Evolutionary conservation across 2,329 filamentous ascomycete genomes (phyloP).

Genomic region (Aspergillus carbonarius): DNA sequence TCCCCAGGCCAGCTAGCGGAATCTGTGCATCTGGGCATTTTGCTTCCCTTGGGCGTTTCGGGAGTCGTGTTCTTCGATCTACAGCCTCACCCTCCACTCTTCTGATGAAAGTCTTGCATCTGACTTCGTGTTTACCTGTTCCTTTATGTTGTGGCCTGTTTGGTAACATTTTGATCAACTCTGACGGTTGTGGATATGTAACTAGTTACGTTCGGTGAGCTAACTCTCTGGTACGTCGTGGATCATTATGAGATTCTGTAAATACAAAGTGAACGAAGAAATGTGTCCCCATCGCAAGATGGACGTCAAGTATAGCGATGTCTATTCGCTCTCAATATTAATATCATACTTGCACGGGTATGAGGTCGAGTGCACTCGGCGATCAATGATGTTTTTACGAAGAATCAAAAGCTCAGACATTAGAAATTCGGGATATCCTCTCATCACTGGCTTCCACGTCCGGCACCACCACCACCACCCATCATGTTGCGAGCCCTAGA

Average conservation of each 20-base stretch:
- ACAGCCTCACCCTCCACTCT: conserved; percentile 28
- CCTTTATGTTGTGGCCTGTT: not conserved
- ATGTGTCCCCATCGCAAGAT: not conserved
- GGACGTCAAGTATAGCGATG: not conserved
- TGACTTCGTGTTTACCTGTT: conserved; percentile 14
- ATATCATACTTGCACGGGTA: conserved; percentile 1
- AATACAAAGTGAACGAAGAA: conserved; percentile 2
- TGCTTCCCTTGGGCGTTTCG: conserved; percentile 3
- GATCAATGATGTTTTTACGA: conserved; percentile 2
- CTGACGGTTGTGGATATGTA: not conserved
- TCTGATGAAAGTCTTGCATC: conserved; percentile 28
- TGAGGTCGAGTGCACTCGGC: not conserved
- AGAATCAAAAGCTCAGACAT: conserved; percentile 2
- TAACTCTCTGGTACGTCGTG: not conserved
- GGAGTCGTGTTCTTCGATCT: conserved; percentile 5
- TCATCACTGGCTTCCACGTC: conserved; percentile 30
- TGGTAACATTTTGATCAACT: not conserved
- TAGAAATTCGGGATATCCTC: conserved; percentile 2
- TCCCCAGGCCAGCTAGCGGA: too few species aligned
- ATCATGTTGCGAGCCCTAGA: conserved; percentile 66
- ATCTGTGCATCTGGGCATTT: not conserved
- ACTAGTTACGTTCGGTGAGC: not conserved
- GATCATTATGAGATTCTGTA: conserved; percentile 1
- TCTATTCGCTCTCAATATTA: conserved; percentile 11
- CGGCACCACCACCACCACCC: conserved; percentile 54